Conservation (phyloP, 106 monocot genomes). For the Allium fistulosum region DNA sequence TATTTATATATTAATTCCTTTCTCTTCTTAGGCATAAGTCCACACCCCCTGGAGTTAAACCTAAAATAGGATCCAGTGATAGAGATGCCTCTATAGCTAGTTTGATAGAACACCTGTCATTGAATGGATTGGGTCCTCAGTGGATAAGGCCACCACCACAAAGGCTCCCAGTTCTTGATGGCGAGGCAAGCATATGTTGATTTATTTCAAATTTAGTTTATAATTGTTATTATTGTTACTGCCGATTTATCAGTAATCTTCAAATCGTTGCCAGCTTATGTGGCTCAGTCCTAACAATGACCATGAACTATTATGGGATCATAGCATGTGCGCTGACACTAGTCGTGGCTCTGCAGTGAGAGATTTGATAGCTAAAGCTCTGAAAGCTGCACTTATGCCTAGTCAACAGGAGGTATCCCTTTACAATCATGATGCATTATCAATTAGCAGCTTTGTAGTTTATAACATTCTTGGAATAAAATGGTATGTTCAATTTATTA, state of each 20-base stretch:
- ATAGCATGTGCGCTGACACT: conserved; percentile 93
- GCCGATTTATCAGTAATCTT: conserved; percentile 5
- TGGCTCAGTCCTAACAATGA: conserved; percentile 84
- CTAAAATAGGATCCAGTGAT: conserved; percentile 61
- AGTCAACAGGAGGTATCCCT: conserved; percentile 75
- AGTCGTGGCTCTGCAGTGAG: conserved; percentile 79
- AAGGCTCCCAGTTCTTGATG: conserved; percentile 74
- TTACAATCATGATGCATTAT: not conserved
- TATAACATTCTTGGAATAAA: not conserved
- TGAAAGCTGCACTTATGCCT: conserved; percentile 80
- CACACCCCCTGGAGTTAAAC: conserved; percentile 30
- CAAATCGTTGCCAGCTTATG: conserved; percentile 35
- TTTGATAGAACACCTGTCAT: conserved; percentile 46
- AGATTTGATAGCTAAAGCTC: conserved; percentile 78
- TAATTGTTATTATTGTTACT: not conserved
- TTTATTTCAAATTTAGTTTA: not conserved
- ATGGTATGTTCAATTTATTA: not conserved
- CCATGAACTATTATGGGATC: conserved; percentile 94
- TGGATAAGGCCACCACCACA: conserved; percentile 88
- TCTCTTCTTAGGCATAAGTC: conserved; percentile 37
- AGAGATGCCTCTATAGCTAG: conserved; percentile 43
- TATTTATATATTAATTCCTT: not conserved
- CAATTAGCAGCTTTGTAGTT: not conserved
- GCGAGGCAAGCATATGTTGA: conserved; percentile 48
- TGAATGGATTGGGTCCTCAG: conserved; percentile 66